A percentile compares a stretch with the other conserved stretches of the same genome.
Conservation (phyloP, 1,139 yeast species). For the Sugiyamaella sp. region DNA sequence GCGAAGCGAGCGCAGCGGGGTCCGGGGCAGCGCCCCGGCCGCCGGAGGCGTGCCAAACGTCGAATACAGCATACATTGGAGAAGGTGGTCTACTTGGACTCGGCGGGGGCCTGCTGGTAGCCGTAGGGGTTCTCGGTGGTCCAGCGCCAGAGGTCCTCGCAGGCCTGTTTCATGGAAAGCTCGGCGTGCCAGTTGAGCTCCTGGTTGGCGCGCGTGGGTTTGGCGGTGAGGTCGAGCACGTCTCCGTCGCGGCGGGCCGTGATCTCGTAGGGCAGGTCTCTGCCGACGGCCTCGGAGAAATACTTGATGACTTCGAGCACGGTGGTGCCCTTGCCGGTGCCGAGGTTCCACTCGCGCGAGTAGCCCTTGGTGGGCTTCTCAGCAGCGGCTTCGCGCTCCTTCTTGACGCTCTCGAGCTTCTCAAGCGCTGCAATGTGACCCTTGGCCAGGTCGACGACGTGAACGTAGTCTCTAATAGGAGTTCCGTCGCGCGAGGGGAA, state of each 20-base stretch:
- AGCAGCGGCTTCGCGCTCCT: conserved; percentile 30
- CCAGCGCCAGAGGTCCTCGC: conserved; percentile 80
- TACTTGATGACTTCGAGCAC: conserved; percentile 73
- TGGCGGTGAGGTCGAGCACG: conserved; percentile 74
- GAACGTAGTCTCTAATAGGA: conserved; percentile 80
- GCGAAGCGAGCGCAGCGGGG: conserved; percentile 6
- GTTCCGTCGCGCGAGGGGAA: conserved; percentile 76
- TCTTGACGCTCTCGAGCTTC: conserved; percentile 51
- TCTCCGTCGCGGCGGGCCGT: conserved; percentile 77
- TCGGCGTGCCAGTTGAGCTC: conserved; percentile 71
- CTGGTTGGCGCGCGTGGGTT: conserved; percentile 63
- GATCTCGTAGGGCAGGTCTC: conserved; percentile 64
- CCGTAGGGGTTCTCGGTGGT: conserved; percentile 71
- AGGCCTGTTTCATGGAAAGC: conserved; percentile 62
- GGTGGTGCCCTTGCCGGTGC: conserved; percentile 79
- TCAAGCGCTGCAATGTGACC: conserved; percentile 77
- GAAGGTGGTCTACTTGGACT: conserved; percentile 8
- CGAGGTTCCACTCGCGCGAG: conserved; percentile 80
- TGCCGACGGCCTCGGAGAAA: conserved; percentile 70
- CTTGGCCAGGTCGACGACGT: conserved; percentile 78
- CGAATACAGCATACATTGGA: neutral
- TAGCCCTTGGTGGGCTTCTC: conserved; percentile 48
- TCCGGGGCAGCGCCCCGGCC: conserved; percentile 4
- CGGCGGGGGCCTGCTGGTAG: conserved; percentile 42
- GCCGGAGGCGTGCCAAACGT: neutral